A percentile compares a stretch with the other conserved stretches of the same genome.
These are phyloP conservation scores for Fonsecaea pedrosoi DNA, from an alignment of 2,329 filamentous ascomycete species.

Conservation along the genomic window DNA sequence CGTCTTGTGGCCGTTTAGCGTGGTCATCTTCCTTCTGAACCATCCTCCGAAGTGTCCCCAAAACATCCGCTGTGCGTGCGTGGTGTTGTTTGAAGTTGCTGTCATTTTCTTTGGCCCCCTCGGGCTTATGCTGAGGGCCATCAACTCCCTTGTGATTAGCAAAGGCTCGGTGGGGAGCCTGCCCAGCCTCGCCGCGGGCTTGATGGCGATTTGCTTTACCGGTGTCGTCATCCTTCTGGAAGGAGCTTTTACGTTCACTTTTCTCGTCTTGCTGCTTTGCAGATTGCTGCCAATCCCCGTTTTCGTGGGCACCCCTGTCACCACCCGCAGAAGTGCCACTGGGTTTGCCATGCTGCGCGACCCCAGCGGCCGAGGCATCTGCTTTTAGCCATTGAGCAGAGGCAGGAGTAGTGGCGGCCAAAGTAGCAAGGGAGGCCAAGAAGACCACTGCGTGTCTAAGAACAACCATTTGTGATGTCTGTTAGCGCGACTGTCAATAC, in stretches of 20 bases:
- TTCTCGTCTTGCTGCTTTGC: background rate
- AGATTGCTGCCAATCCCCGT: constrained; percentile 2
- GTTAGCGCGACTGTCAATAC: constrained; percentile 4
- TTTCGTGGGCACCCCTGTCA: background rate
- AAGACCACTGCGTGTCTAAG: constrained; percentile 24
- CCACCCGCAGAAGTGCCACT: constrained; percentile 1
- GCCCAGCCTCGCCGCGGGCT: background rate
- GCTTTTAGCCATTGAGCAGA: constrained; percentile 18
- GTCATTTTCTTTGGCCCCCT: background rate
- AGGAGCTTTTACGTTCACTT: background rate
- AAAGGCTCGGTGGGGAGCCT: background rate
- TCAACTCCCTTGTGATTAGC: background rate
- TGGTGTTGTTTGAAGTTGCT: background rate
- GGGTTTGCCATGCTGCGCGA: constrained; percentile 14
- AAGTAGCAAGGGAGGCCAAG: constrained; percentile 23
- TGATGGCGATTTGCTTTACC: constrained; percentile 7
- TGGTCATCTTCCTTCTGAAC: background rate
- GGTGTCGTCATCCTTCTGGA: background rate
- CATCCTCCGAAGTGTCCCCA: background rate
- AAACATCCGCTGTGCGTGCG: background rate
- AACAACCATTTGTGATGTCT: constrained; percentile 20
- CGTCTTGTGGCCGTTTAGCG: background rate
- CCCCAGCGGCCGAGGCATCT: background rate
- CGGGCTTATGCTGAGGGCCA: background rate
- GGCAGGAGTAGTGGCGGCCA: constrained; percentile 18